Conservation (phyloP, 2,329 filamentous ascomycete genomes). For the Aspergillus fructus region DNA sequence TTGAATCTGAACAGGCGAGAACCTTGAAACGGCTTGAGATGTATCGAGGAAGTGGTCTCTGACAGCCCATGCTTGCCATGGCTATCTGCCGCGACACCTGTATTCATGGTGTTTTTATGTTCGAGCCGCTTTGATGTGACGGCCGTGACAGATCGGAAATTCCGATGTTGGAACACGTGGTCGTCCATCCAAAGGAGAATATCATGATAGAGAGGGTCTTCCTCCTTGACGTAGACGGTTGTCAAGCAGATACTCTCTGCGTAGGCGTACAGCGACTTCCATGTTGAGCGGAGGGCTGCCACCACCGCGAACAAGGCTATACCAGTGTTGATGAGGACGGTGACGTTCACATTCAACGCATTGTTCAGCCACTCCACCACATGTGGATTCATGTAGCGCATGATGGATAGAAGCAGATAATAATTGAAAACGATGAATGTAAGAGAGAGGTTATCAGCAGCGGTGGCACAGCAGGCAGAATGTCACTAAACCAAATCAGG, state of each 20-base stretch:
- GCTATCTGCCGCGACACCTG: background rate
- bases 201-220: conserved; percentile 59
- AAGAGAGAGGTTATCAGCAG: no score
- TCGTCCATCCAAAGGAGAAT: conserved; percentile 51
- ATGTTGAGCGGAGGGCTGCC: background rate
- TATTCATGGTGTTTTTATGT: background rate
- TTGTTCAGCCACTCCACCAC: no score
- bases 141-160: background rate
- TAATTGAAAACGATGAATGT: no score
- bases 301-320: background rate
- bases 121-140: background rate
- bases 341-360: no score
- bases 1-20: no score
- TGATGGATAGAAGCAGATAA: no score
- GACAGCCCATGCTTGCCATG: no score
- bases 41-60: no score
- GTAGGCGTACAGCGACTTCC: background rate
- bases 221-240: conserved; percentile 51
- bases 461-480: no score
- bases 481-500: no score
- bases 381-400: no score
- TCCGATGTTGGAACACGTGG: conserved; percentile 46
- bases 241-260: conserved; percentile 13
- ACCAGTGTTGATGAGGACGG: background rate
- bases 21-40: no score